Evolutionary conservation across 257 asterid species (phyloP).

Genomic region (Oldenlandia corymbosa): DNA sequence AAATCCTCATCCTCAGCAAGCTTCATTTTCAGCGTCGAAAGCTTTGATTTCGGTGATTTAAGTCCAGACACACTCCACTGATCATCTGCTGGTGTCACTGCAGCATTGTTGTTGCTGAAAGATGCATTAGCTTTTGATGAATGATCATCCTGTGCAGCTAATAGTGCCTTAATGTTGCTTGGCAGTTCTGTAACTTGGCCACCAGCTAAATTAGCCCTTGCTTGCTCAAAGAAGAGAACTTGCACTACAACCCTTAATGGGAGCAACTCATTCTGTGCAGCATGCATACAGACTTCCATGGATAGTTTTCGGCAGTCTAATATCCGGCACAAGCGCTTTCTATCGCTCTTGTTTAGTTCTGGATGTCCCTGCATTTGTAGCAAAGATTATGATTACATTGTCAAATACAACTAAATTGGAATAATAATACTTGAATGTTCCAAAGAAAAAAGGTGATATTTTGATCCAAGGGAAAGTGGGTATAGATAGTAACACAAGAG

Average conservation of each 20-base stretch:
- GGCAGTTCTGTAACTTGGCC: constrained; percentile 61
- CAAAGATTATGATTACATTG: neutral
- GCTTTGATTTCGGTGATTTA: constrained; percentile 54
- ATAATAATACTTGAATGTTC: neutral
- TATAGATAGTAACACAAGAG: constrained; percentile 1
- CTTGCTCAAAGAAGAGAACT: constrained; percentile 90
- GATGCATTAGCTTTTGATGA: constrained; percentile 37
- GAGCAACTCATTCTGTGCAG: constrained; percentile 87
- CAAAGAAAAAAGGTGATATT: neutral
- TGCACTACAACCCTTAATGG: constrained; percentile 82
- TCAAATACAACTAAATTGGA: neutral
- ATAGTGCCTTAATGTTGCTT: constrained; percentile 58
- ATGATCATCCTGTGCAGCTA: constrained; percentile 39
- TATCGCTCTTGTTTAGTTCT: constrained; percentile 65
- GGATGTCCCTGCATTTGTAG: constrained; percentile 57
- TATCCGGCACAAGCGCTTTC: constrained; percentile 60
- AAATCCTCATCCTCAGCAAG: constrained; percentile 58
- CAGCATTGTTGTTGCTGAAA: constrained; percentile 26
- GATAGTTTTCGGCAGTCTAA: constrained; percentile 77
- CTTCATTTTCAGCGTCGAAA: constrained; percentile 75
- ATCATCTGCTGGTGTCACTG: constrained; percentile 38
- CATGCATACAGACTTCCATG: constrained; percentile 74
- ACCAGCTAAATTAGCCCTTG: constrained; percentile 64
- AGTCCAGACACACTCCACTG: constrained; percentile 67
- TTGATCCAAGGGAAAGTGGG: constrained; percentile 3